phyloP scores from a whole-genome alignment of 1,139 yeast genomes.

The Suhomyces wounanorum region DNA sequence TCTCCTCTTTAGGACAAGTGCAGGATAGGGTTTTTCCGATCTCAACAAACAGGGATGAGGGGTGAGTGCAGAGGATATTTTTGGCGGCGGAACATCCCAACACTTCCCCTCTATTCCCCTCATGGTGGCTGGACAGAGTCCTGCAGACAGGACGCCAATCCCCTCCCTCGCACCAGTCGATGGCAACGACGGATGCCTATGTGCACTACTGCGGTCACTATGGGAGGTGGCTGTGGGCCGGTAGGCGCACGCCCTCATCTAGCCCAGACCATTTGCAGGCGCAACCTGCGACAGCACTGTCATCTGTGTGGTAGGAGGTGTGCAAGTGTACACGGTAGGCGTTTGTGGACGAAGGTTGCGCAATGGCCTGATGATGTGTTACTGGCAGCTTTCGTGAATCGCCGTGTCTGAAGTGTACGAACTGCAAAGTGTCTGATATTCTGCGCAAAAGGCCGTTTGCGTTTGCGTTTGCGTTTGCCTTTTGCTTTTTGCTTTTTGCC shows the following conservation, averaged over 20 bases:
- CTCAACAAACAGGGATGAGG: conserved; percentile 10
- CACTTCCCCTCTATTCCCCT: conserved; percentile 7
- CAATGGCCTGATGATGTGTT: neutral
- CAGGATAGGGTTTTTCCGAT: conserved; percentile 12
- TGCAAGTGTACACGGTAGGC: too few species aligned
- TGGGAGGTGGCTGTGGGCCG: neutral
- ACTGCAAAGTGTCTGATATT: neutral
- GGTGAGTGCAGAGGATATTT: neutral
- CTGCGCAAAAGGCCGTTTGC: neutral
- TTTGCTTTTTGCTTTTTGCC: too few species aligned
- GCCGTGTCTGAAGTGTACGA: neutral
- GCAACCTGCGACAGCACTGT: too few species aligned
- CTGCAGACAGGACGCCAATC: neutral
- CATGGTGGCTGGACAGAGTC: conserved; percentile 1
- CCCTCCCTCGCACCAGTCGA: neutral
- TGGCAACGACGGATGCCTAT: neutral
- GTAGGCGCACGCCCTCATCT: neutral
- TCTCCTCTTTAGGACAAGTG: conserved; percentile 7
- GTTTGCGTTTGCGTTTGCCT: too few species aligned
- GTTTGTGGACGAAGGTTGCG: too few species aligned
- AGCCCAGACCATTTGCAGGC: too few species aligned
- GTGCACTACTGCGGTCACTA: neutral
- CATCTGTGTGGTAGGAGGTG: too few species aligned
- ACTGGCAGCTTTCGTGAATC: too few species aligned
- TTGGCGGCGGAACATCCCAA: conserved; percentile 11